Evolutionary conservation across 2,329 filamentous ascomycete species (phyloP), one percentile per base, ranked within the genome.

Genomic region (Apiospora arundinis): DNA sequence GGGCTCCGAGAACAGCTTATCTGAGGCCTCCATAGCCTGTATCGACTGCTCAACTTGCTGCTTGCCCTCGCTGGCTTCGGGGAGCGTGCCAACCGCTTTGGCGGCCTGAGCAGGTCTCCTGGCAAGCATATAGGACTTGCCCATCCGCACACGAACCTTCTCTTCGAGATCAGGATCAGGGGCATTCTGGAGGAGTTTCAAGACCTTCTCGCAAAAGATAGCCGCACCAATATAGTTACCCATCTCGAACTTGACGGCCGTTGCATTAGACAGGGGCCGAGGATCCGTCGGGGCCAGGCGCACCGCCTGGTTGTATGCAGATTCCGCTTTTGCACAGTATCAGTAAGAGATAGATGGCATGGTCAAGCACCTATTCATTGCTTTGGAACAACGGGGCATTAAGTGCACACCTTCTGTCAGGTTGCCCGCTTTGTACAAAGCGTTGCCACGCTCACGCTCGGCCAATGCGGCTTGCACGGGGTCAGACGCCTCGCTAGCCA

Each of bases 241-340:
- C 65, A 71, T 72, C 69, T 77, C 74, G 25, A 75, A 77, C 65
- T 73, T 73, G 67, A 75, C 72, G 46, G 73, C 72, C 2, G 76
- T 76, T 9, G 76, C 69, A 66, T 77, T 77, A 8, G 60, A 63
- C n/a, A 67, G 63, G 18, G 69, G 69, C 25, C 60, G 37, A n/a
- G 45, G 60, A 44, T 70, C 69, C 21, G 65, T 49, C 16, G 63
- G 69, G 18, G 69, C 48, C 5, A 70, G 46, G 9, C 56, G 56
- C 18, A 63, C 21, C 12, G 56, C 56, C 32, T 63, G 56, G 21
- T 63, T 63, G 18, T 63, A 63, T 8, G 28, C 56, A n/a, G 56
- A 40, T 28, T 63, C 56, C 2, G 56, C 56, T 63, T 18, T 11
- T 4, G 23, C 1, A 40, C n/a, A 6, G 16, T 8, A 18, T 63